Base-by-base conservation (phyloP, 768 basidiomycete genomes). In the Leccinum pellstonianum region DNA sequence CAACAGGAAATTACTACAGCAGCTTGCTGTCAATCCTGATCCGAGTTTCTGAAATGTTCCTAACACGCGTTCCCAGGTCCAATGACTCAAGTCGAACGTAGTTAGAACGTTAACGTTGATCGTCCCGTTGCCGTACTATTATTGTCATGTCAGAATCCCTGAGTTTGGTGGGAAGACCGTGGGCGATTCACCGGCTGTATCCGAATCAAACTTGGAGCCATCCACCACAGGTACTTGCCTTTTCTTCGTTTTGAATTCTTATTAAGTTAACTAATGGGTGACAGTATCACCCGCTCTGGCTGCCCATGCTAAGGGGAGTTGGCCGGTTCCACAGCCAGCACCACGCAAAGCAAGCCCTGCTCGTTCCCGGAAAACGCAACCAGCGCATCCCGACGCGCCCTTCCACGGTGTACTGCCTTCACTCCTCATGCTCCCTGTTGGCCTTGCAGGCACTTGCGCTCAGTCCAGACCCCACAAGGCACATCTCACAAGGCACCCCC, bases 291-390 rank as follows among this genome's bases (percentile, higher is more conserved):
- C 63, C 73, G 58, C 64, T 66, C 80, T 79, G 80, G 78, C 81
- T 84, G 85, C 85, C 83, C 83, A 90, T 90, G 87, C 86, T 85
- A 76, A 84, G 81, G 83, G 83, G 82, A 77, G 80, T 77, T 70
- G 73, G 79, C 69, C 77, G 80, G 75, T 75, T 79, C 73, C 78
- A 75, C 77, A 83, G 81, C 76, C 80, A 76, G 74, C 79, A 79
- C 73, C 79, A 79, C 76, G 72, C 83, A 73, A 77, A 80, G 65
- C 78, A 76, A 62, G 73, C 73, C 64, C 60, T 70, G 56, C 62
- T 69, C 65, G 63, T 64, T 51, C 60, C 67, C 58, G 55, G 47
- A 48, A 64, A 52, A 53, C 62, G 55, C 55, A 55, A 60, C 63
- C 50, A 55, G 58, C 67, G 51, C 31, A 4, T 52, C 31, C 19